phyloP scores from a whole-genome alignment of 2,329 filamentous ascomycete species.

The Aureobasidium subglaciale region DNA sequence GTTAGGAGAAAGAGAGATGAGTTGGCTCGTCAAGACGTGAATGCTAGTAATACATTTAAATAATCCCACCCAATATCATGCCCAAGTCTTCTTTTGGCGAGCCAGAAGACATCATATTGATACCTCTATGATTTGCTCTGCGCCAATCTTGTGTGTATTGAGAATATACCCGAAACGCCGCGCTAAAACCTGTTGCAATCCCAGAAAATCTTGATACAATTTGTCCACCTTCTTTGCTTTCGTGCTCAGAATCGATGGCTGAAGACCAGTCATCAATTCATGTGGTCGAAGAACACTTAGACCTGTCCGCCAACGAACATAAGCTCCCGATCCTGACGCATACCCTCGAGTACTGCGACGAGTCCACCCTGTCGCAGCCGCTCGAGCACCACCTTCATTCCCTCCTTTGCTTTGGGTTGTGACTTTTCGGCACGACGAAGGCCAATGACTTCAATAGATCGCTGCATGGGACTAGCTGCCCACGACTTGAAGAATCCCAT shows the following conservation, averaged over 20 bases:
- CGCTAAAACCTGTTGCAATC: slow-evolving; percentile 8
- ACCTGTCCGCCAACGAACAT: slow-evolving; percentile 15
- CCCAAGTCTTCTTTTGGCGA: not conserved
- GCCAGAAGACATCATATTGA: not conserved
- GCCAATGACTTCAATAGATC: slow-evolving; percentile 72
- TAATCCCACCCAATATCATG: not conserved
- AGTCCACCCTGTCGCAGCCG: slow-evolving; percentile 59
- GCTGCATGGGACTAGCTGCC: slow-evolving; percentile 65
- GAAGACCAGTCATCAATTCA: not conserved
- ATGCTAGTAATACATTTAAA: not conserved
- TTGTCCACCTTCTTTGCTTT: not conserved
- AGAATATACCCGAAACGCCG: not conserved
- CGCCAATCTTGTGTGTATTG: not conserved
- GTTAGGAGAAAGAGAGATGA: not conserved
- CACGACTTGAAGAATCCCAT: slow-evolving; percentile 54
- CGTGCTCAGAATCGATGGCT: not conserved
- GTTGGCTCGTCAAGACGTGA: slow-evolving; percentile 7
- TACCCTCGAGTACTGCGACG: slow-evolving; percentile 63
- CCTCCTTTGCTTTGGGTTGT: slow-evolving; percentile 72
- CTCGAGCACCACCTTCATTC: slow-evolving; percentile 75
- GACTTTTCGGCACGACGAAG: slow-evolving; percentile 71
- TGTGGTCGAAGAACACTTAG: not conserved
- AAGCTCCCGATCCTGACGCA: slow-evolving; percentile 50
- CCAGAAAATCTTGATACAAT: slow-evolving; percentile 8
- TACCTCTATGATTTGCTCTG: not conserved